Evolutionary conservation across 2,329 filamentous ascomycete species (phyloP).

Genomic region (Alternaria sp.): DNA sequence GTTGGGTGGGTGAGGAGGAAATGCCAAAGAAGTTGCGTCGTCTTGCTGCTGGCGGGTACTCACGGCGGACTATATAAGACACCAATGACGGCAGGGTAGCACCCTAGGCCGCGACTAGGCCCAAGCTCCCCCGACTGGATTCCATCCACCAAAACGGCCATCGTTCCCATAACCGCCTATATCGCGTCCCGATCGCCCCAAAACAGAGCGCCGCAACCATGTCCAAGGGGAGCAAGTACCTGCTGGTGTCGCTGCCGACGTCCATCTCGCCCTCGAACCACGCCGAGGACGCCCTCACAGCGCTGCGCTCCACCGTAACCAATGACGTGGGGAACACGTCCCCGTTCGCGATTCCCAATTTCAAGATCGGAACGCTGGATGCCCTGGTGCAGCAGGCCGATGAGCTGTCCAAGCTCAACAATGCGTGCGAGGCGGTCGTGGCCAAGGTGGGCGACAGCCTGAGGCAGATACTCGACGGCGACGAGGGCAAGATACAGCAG

Average conservation of each 20-base stretch:
- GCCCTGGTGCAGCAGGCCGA: constrained; percentile 95
- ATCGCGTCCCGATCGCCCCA: constrained; percentile 23
- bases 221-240: constrained; percentile 70
- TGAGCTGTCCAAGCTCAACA: constrained; percentile 87
- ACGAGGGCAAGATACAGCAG: constrained; percentile 80
- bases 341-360: constrained; percentile 85
- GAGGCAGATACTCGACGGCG: constrained; percentile 80
- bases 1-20: constrained; percentile 23
- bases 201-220: constrained; percentile 40
- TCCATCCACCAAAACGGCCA: constrained; percentile 29
- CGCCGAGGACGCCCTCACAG: constrained; percentile 79
- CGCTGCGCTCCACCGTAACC: constrained; percentile 75
- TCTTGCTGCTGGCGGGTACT: constrained; percentile 20
- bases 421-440: constrained; percentile 80
- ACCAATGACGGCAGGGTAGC: constrained; percentile 28
- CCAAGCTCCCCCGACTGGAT: constrained; percentile 29
- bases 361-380: constrained; percentile 98
- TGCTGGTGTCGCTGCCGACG: constrained; percentile 88
- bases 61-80: constrained; percentile 27
- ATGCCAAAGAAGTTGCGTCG: constrained; percentile 7
- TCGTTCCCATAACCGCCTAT: constrained; percentile 26
- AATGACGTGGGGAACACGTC: constrained; percentile 78
- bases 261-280: constrained; percentile 84
- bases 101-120: constrained; percentile 13
- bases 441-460: constrained; percentile 88